Percentiles rank a stretch among this genome's conserved stretches.
phyloP scores from a whole-genome alignment of 768 basidiomycete species.

The Podaxis sp. region DNA sequence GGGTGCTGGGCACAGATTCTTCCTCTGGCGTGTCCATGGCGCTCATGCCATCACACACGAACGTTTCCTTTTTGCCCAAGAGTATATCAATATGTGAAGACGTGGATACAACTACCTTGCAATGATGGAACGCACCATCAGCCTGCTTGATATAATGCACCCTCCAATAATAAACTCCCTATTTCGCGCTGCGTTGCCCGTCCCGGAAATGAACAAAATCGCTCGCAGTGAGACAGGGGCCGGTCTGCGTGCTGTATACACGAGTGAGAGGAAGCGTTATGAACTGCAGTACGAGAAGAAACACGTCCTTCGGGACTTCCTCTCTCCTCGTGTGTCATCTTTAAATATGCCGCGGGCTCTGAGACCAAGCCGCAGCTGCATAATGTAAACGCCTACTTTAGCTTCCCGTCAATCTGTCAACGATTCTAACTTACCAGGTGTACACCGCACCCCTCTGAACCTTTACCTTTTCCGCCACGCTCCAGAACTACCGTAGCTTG shows the following conservation, averaged over 20 bases:
- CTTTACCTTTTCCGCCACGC: background rate
- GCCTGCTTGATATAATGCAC: background rate
- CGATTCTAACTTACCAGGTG: conserved; percentile 3
- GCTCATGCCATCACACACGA: background rate
- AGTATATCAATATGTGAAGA: background rate
- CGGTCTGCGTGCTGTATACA: background rate
- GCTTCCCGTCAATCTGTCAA: conserved; percentile 14
- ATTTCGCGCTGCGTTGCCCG: background rate
- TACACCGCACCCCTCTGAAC: background rate
- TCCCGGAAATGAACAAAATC: background rate
- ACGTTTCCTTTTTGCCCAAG: conserved; percentile 1
- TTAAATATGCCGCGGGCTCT: background rate
- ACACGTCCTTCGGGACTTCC: background rate
- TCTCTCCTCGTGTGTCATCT: background rate
- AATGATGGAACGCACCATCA: background rate
- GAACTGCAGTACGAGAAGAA: background rate
- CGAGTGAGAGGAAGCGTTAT: background rate
- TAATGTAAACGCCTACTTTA: background rate
- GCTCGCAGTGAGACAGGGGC: background rate
- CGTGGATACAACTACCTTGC: background rate
- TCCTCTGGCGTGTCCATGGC: conserved; percentile 1
- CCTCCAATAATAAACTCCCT: background rate
- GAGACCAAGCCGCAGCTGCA: background rate
- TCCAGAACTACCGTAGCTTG: background rate
- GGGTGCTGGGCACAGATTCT: conserved; percentile 1